A percentile compares a stretch with the other conserved stretches of the same genome.
These are phyloP conservation scores for Bifiguratus adelaidae DNA, from an alignment of 192 early-diverging fungal genomes.

Conservation along the genomic window DNA sequence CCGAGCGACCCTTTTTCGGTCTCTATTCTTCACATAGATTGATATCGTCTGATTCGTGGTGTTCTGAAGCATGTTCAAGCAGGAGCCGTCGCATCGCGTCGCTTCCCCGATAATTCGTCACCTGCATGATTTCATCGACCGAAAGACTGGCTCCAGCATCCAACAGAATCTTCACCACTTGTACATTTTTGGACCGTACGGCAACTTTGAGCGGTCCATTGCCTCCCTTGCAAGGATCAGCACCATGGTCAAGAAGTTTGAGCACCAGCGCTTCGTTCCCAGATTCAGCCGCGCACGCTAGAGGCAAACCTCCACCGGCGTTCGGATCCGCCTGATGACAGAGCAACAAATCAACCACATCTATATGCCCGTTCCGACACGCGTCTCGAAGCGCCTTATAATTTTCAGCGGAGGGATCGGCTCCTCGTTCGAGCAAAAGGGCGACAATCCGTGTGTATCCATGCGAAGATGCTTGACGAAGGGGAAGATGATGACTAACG, in stretches of 20 bases:
- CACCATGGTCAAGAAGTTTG: slow-evolving; percentile 1
- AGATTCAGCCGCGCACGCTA: slow-evolving; percentile 2
- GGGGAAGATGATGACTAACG: slow-evolving; percentile 1
- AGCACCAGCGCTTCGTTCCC: neutral
- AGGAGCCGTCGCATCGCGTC: neutral
- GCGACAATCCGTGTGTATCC: slow-evolving; percentile 1
- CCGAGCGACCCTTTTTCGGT: no score
- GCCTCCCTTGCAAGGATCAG: neutral
- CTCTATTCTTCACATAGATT: no score
- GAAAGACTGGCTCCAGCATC: slow-evolving; percentile 8
- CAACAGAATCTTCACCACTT: slow-evolving; percentile 3
- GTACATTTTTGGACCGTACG: neutral
- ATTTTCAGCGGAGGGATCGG: slow-evolving; percentile 1
- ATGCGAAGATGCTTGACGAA: slow-evolving; percentile 4
- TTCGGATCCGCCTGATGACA: slow-evolving; percentile 1
- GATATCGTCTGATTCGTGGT: no score
- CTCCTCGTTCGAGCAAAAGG: slow-evolving; percentile 1
- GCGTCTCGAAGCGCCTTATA: slow-evolving; percentile 17
- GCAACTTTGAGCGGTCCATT: neutral
- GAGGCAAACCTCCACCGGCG: slow-evolving; percentile 8
- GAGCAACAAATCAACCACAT: slow-evolving; percentile 10
- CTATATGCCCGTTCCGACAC: slow-evolving; percentile 15
- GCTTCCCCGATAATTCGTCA: neutral
- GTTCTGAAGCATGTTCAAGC: no score
- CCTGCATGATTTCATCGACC: slow-evolving; percentile 2